Evolutionary conservation across 352 stramenopile genomes (phyloP).

Genomic region (Plasmopara viticola): DNA sequence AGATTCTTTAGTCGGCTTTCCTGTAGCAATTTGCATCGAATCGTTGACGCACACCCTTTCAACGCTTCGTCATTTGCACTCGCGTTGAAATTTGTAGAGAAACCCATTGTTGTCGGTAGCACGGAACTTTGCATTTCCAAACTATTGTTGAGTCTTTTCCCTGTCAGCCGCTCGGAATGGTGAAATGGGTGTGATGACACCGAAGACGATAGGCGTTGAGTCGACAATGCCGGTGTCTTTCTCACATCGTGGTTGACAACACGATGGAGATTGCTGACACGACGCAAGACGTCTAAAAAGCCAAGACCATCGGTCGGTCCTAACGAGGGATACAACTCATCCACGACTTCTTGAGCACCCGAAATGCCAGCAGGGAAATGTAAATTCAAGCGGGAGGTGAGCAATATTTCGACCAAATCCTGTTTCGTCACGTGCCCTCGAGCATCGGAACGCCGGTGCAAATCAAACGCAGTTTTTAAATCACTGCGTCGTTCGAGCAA

Average conservation of each 20-base stretch:
- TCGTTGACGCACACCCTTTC: conserved; percentile 9
- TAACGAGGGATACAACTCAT: conserved; percentile 44
- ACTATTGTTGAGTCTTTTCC: conserved; percentile 32
- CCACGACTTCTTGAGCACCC: conserved; percentile 47
- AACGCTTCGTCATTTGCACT: conserved; percentile 5
- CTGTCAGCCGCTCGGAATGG: conserved; percentile 33
- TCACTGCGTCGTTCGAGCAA: conserved; percentile 62
- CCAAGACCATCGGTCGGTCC: conserved; percentile 23
- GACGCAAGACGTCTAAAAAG: conserved; percentile 61
- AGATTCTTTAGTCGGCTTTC: conserved; percentile 53
- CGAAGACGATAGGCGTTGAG: conserved; percentile 10
- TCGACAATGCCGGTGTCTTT: conserved; percentile 4
- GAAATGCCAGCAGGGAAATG: conserved; percentile 45
- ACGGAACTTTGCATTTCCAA: conserved; percentile 24
- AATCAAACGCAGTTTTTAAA: conserved; percentile 63
- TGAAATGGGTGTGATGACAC: conserved; percentile 28
- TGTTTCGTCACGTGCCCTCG: conserved; percentile 53
- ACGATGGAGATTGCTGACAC: conserved; percentile 46
- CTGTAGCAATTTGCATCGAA: conserved; percentile 53
- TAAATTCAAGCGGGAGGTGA: conserved; percentile 53
- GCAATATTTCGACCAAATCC: conserved; percentile 58
- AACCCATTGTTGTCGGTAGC: conserved; percentile 16
- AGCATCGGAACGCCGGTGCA: conserved; percentile 49
- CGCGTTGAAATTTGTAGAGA: conserved; percentile 10
- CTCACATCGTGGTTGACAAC: conserved; percentile 35